Evolutionary conservation across 2,329 filamentous ascomycete genomes (phyloP).

Genomic region (Cladosporium velox): DNA sequence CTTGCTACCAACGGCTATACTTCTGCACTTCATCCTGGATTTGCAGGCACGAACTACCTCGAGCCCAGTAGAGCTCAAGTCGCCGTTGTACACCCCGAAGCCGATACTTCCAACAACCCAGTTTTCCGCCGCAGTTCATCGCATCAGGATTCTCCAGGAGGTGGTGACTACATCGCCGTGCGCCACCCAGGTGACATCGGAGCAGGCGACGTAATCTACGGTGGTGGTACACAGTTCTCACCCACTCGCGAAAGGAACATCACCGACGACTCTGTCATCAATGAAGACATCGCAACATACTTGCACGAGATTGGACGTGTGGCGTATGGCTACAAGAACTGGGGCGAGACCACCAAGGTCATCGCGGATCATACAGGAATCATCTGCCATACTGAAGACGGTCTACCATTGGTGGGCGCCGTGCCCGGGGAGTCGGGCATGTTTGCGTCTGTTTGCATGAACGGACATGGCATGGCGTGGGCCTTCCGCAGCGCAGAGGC

Average conservation of each 20-base stretch:
- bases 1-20: slow-evolving; percentile 36
- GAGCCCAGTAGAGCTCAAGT: slow-evolving; percentile 46
- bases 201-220: slow-evolving; percentile 61
- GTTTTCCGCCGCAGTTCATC: slow-evolving; percentile 13
- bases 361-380: slow-evolving; percentile 52
- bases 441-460: slow-evolving; percentile 62
- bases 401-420: slow-evolving; percentile 48
- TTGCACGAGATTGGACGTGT: slow-evolving; percentile 42
- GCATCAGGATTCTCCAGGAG: slow-evolving; percentile 30
- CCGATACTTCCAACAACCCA: slow-evolving; percentile 33
- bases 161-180: slow-evolving; percentile 69
- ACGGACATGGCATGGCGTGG: slow-evolving; percentile 56
- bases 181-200: slow-evolving; percentile 50
- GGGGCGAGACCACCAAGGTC: slow-evolving; percentile 38
- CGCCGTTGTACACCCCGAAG: slow-evolving; percentile 41
- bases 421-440: slow-evolving; percentile 44
- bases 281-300: slow-evolving; percentile 55
- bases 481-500: slow-evolving; percentile 57
- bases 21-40: slow-evolving; percentile 28
- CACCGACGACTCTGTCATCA: slow-evolving; percentile 57
- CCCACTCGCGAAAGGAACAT: slow-evolving; percentile 52
- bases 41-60: slow-evolving; percentile 32
- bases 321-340: slow-evolving; percentile 30
- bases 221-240: slow-evolving; percentile 56
- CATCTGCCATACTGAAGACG: slow-evolving; percentile 55